Evolutionary conservation across 148 eudicot genomes (phyloP).

Genomic region (Rhododendron henanense): DNA sequence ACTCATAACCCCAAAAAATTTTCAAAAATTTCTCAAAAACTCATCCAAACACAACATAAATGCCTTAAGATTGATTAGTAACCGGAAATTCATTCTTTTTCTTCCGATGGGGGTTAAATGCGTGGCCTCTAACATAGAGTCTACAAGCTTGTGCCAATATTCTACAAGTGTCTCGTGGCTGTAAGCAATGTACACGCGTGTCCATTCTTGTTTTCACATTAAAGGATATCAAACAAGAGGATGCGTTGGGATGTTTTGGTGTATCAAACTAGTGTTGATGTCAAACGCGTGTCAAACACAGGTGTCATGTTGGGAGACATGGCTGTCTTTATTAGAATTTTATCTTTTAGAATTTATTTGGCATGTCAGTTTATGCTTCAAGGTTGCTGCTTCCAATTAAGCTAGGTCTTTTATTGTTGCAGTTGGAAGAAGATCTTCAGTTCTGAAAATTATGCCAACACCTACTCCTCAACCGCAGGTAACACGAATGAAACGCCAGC

Average conservation of each 20-base stretch:
- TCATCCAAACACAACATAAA: not conserved
- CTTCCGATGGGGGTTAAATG: not conserved
- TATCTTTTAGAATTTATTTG: not conserved
- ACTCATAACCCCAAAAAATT: no score
- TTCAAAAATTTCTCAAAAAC: no score
- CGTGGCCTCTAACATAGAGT: not conserved
- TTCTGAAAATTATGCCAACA: conserved; percentile 65
- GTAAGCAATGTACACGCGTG: not conserved
- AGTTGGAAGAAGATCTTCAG: conserved; percentile 80
- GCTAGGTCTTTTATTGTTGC: conserved; percentile 15
- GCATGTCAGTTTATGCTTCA: conserved; percentile 1
- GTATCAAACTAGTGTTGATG: not conserved
- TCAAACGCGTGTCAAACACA: not conserved
- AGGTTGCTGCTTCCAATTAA: not conserved
- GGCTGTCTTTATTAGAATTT: not conserved
- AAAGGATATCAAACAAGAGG: not conserved
- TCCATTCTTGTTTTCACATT: not conserved
- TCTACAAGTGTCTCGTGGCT: not conserved
- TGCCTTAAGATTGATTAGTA: not conserved
- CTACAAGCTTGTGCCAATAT: no score
- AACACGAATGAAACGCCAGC: conserved; percentile 54
- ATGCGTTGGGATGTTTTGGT: not conserved
- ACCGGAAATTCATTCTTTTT: not conserved
- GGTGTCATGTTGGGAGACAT: not conserved
- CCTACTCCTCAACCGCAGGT: conserved; percentile 42